Percentiles rank a stretch among this genome's conserved stretches.
Conservation (phyloP, 345 rosid genomes). For the Hibiscus syriacus region DNA sequence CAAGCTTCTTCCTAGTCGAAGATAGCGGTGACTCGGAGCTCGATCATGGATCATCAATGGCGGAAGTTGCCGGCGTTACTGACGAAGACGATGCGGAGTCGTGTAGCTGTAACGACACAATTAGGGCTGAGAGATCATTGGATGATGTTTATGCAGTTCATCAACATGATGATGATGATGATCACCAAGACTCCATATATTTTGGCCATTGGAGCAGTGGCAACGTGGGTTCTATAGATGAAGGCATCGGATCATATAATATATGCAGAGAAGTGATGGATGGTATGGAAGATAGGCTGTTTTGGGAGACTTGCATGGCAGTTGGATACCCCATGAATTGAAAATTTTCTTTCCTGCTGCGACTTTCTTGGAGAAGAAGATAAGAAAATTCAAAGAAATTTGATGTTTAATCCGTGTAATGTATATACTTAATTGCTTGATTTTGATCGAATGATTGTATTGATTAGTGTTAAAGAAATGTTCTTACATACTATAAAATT, state of each 20-base stretch:
- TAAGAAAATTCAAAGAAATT: neutral
- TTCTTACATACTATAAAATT: neutral
- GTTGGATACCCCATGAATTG: conserved; percentile 44
- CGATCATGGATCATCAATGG: conserved; percentile 9
- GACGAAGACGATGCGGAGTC: conserved; percentile 46
- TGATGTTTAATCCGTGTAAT: neutral
- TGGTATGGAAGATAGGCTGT: conserved; percentile 47
- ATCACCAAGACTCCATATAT: neutral
- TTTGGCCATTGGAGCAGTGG: conserved; percentile 1
- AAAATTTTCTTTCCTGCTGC: neutral
- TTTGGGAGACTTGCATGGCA: conserved; percentile 64
- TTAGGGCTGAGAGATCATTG: neutral
- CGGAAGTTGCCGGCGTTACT: neutral
- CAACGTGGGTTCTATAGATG: conserved; percentile 15
- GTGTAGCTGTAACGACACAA: conserved; percentile 27
- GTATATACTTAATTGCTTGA: neutral
- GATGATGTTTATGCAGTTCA: neutral
- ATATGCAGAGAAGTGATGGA: conserved; percentile 30
- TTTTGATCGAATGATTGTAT: neutral
- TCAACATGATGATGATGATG: conserved; percentile 3
- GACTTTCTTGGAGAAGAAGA: neutral
- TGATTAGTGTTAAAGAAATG: neutral
- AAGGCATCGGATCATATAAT: conserved; percentile 2
- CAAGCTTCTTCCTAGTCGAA: conserved; percentile 40
- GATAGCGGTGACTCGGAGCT: conserved; percentile 45